Evolutionary conservation across 331 rosid species (phyloP), one percentile per base, ranked within the genome.

Genomic region (Telfairia occidentalis): DNA sequence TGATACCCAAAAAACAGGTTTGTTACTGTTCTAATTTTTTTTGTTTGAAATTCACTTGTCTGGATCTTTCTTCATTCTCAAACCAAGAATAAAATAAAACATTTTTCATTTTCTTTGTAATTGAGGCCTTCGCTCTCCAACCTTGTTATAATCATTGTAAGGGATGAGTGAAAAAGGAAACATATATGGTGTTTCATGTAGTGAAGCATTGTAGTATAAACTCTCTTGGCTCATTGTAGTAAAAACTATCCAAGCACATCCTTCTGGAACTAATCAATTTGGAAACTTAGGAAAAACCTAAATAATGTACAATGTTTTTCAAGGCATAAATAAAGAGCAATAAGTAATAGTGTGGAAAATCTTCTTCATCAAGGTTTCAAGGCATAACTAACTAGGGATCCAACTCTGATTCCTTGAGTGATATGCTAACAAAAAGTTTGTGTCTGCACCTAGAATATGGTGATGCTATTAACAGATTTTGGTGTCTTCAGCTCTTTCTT

Each of bases 1-100:
- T 75, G 42, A 77, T n/a, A 38, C 78, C 81, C 46, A 78, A 80
- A 50, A 84, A 87, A 67, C 89, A 89, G 96, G 97, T 91, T 75
- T 23, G 75, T 57, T 9, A 57, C 8, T 75, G 23, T 38, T 21
- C 30, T 48, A 11, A 29, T 60, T 0, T 21, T 21, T 53, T 50
- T 11, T 34, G 7, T 37, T 61, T 48, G 4, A 24, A 26, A 32
- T 46, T 73, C 5, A 45, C n/a, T 15, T 59, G 5, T 12, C 3
- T 5, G 8, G 10, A 46, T 71, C 59, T 45, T 49, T 15, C 24
- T 13, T 74, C 11, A 3, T 9, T 50, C 13, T 49, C 52, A 21
- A 28, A 66, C 28, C 24, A 71, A 46, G 43, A 28, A 69, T 24
- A 28, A 45, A 38, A 69, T 43, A 43, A 13, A 69, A 7, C 6